Conservation (phyloP, 257 asterid genomes). For the Misopates orontium region DNA sequence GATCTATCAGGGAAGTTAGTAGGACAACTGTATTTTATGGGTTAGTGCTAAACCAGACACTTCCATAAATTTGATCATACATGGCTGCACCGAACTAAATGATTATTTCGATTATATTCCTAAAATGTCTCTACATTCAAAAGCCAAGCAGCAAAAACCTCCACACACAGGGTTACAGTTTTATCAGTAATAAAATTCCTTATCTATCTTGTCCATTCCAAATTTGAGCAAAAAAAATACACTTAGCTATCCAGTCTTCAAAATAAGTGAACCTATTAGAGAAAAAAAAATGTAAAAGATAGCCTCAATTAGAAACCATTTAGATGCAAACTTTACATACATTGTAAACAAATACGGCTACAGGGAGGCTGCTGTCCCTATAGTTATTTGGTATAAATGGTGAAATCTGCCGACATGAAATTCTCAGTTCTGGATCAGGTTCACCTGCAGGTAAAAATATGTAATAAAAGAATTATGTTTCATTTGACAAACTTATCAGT, state of each 20-base stretch:
- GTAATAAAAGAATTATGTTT: conserved; percentile 14
- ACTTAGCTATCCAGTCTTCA: background rate
- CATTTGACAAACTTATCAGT: conserved; percentile 21
- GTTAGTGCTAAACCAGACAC: no score
- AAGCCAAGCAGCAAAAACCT: background rate
- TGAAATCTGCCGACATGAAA: conserved; percentile 96
- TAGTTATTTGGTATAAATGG: conserved; percentile 97
- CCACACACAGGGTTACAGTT: background rate
- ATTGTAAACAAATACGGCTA: conserved; percentile 91
- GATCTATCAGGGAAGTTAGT: no score
- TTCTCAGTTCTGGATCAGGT: conserved; percentile 94
- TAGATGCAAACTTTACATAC: conserved; percentile 48
- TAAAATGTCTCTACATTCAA: no score
- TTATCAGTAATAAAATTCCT: background rate
- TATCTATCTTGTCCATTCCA: no score
- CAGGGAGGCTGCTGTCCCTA: conserved; percentile 98
- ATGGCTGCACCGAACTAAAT: no score
- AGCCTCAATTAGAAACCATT: background rate
- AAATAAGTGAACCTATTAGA: background rate
- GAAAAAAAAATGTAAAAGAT: background rate
- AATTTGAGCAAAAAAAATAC: background rate
- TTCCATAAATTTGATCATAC: no score
- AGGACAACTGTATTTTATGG: no score
- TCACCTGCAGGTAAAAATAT: conserved; percentile 61
- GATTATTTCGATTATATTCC: no score